Evolutionary conservation across 768 basidiomycete genomes (phyloP).

Genomic region (Termitomyces sp.): DNA sequence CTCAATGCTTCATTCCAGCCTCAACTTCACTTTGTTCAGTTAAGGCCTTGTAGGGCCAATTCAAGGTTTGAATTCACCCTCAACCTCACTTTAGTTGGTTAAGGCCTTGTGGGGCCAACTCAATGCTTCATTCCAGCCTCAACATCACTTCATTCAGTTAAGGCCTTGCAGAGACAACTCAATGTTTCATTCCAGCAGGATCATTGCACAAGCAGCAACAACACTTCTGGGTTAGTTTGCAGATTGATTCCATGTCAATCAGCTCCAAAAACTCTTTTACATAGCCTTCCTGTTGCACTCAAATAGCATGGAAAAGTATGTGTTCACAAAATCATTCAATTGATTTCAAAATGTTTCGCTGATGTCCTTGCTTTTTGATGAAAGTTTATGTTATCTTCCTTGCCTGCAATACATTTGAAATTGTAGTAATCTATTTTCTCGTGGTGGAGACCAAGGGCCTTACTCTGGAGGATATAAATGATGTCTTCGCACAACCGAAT

Average conservation of each 20-base stretch:
- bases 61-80: no score
- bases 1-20: no score
- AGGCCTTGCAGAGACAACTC: no score
- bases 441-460: conserved; percentile 48
- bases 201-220: conserved; percentile 37
- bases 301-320: conserved; percentile 43
- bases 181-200: no score
- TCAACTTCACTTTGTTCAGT: no score
- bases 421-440: conserved; percentile 39
- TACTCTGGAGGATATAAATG: conserved; percentile 45
- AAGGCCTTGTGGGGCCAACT: no score
- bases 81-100: no score
- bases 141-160: no score
- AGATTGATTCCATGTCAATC: neutral
- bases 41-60: no score
- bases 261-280: neutral
- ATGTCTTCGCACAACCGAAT: conserved; percentile 36
- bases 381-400: conserved; percentile 46
- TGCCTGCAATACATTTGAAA: conserved; percentile 42
- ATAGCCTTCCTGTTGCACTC: conserved; percentile 41
- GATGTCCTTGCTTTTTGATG: neutral
- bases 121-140: no score
- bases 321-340: neutral
- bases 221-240: conserved; percentile 39
- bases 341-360: neutral